phyloP scores from a whole-genome alignment of 202 grass and related monocot species.

The Cymbopogon flexuosus region DNA sequence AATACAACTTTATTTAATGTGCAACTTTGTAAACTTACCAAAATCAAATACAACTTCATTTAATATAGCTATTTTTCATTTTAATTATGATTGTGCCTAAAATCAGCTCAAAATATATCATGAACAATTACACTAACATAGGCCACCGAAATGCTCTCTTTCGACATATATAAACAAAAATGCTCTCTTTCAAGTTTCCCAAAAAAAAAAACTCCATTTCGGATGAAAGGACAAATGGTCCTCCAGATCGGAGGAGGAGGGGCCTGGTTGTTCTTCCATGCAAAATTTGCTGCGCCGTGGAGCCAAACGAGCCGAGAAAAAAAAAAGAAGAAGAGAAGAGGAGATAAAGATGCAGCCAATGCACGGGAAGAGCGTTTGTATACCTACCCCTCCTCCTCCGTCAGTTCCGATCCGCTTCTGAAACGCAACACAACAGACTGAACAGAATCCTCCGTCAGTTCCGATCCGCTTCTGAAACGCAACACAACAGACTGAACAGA shows the following conservation, averaged over 20 bases:
- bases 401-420: slow-evolving; percentile 8
- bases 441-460: not conserved
- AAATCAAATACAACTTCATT: not conserved
- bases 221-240: not conserved
- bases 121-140: not conserved
- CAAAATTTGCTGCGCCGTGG: not conserved
- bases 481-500: not conserved
- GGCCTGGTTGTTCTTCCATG: not conserved
- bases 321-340: not conserved
- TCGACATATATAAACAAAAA: too few species aligned
- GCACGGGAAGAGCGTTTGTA: not conserved
- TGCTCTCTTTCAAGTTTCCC: not conserved
- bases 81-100: not conserved
- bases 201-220: not conserved
- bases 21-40: not conserved
- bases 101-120: not conserved
- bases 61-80: too few species aligned
- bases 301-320: not conserved
- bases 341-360: not conserved
- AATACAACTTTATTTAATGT: not conserved
- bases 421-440: not conserved
- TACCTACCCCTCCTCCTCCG: not conserved
- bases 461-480: not conserved
- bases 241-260: too few species aligned
- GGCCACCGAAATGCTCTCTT: not conserved